Evolutionary conservation across 495 filamentous ascomycete genomes (phyloP).

Genomic region (Ramalina intermedia): DNA sequence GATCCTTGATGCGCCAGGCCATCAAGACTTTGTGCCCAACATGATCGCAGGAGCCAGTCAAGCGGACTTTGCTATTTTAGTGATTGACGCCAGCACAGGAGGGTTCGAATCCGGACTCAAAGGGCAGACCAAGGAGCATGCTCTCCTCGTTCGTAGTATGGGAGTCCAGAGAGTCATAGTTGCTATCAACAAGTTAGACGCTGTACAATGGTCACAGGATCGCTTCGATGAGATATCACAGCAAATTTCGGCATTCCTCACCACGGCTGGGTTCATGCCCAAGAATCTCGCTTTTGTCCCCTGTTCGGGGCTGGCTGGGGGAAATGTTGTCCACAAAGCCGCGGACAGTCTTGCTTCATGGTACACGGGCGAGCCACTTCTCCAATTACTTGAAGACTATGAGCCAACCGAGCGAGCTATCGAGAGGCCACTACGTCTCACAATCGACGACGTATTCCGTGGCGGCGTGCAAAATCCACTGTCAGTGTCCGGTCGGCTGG

Average conservation of each 20-base stretch:
- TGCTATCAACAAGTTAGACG: slow-evolving; percentile 90
- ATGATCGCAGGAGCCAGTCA: slow-evolving; percentile 97
- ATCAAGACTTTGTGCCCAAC: slow-evolving; percentile 91
- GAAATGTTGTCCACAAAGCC: slow-evolving; percentile 58
- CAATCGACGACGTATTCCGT: slow-evolving; percentile 70
- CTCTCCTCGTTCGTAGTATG: slow-evolving; percentile 79
- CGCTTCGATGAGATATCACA: slow-evolving; percentile 76
- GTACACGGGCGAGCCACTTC: slow-evolving; percentile 66
- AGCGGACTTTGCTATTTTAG: slow-evolving; percentile 90
- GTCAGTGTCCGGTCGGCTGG: slow-evolving; percentile 73
- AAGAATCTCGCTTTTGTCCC: slow-evolving; percentile 79
- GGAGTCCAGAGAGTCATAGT: slow-evolving; percentile 78
- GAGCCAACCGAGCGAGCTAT: slow-evolving; percentile 56
- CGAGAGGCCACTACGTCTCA: slow-evolving; percentile 69
- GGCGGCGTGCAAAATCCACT: slow-evolving; percentile 59
- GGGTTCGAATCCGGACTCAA: slow-evolving; percentile 87
- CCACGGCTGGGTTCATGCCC: slow-evolving; percentile 59
- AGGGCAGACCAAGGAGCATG: slow-evolving; percentile 90
- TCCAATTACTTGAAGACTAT: slow-evolving; percentile 70
- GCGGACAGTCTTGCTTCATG: slow-evolving; percentile 46
- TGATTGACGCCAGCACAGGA: slow-evolving; percentile 76
- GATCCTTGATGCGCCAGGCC: slow-evolving; percentile 88
- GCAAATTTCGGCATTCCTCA: slow-evolving; percentile 71
- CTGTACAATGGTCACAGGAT: slow-evolving; percentile 60
- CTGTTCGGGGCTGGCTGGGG: slow-evolving; percentile 74